Base-by-base conservation (phyloP, 1,284 basidiomycete genomes). In the Apiotrichum montevideense region DNA sequence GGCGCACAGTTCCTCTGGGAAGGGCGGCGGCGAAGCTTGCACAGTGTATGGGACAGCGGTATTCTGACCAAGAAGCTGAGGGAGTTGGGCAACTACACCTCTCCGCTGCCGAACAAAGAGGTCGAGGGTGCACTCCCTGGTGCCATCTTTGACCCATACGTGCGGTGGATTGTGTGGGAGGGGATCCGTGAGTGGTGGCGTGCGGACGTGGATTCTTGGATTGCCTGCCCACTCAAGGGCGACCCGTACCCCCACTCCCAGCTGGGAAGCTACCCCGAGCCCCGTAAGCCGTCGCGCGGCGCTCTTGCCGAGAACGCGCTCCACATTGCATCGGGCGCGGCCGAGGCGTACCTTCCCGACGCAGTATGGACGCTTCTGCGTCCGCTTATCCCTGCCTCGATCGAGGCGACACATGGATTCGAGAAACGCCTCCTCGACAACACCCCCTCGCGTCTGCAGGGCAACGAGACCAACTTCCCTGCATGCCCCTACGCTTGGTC, bases 101-200 rank as follows among this genome's bases (percentile, higher is more conserved):
- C 67, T 0, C 87, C 85, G 1, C 79, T 93, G 0, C 84, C 87
- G 0, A 73, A 69, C 11, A 69, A 70, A 56, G 79, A 84, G 46
- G 82, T 95, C 63, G 92, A 95, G 73, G 75, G 74, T 39, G 78
- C 84, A n/a, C 81, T 95, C 9, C 83, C 82, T 15, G 88, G 85
- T 13, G 82, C 87, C 4, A 88, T 89, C 67, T 95, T 94, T 71
- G 91, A 95, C 76, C 83, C 90, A 0, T 93, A 88, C 74, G 81
- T 95, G 55, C 86, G 92, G 34, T 89, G 85, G 61, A 84, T 95
- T 62, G 83, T 93, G 69, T 84, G 83, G 80, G 90, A 96, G 65
- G 92, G 91, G 35, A 75, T 91, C 41, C 76, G 85, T 32, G 77
- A 80, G 56, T 79, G 80, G 66, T 92, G 87, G 85, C 71, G 78